Conservation (phyloP, 768 basidiomycete genomes). For the Leucosporidium scottii region DNA sequence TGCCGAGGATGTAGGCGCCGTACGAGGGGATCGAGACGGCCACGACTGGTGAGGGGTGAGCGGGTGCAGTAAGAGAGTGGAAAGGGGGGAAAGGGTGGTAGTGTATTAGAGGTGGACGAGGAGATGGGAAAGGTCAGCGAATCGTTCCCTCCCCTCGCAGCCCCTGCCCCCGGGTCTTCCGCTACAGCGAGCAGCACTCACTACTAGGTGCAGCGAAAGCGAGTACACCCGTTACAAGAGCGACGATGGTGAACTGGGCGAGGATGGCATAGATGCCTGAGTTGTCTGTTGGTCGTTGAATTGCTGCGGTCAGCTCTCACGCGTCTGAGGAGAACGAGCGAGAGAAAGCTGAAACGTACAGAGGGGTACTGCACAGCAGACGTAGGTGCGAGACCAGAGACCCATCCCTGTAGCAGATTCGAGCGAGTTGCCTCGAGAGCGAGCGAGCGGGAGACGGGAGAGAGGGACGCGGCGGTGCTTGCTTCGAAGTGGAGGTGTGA, state of each 20-base stretch:
- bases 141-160: no score
- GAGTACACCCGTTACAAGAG: conserved; percentile 62
- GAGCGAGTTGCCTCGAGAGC: neutral
- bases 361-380: conserved; percentile 29
- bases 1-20: conserved; percentile 64
- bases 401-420: conserved; percentile 2
- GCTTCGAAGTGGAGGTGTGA: neutral
- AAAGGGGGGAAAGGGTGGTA: neutral
- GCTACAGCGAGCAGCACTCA: no score
- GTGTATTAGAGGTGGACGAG: no score
- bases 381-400: conserved; percentile 24
- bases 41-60: conserved; percentile 48
- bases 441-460: neutral
- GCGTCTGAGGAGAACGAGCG: neutral
- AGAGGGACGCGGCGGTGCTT: neutral
- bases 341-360: conserved; percentile 2
- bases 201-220: conserved; percentile 71
- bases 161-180: no score
- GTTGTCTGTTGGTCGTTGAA: conserved; percentile 50
- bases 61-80: neutral
- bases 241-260: conserved; percentile 63
- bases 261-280: conserved; percentile 78
- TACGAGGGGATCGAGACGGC: conserved; percentile 79
- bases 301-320: neutral
- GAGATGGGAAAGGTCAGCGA: neutral